Evolutionary conservation across 1,284 basidiomycete species (phyloP).

Genomic region (Ustilago hordei): DNA sequence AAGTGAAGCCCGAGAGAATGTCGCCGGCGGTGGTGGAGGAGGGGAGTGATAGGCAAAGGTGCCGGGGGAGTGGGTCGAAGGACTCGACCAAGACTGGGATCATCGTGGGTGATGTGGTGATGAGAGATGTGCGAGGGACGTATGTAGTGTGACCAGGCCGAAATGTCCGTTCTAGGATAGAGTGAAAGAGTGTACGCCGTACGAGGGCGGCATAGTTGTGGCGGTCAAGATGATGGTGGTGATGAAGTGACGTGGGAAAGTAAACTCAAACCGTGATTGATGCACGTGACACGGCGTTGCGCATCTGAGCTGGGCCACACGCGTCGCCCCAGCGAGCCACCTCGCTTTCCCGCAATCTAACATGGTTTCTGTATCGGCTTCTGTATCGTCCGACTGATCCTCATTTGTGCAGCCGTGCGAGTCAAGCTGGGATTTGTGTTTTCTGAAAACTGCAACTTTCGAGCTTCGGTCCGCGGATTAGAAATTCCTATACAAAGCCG

Average conservation of each 20-base stretch:
- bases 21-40: slow-evolving; percentile 35
- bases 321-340: too few relatives aligned
- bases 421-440: neutral
- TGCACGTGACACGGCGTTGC: too few relatives aligned
- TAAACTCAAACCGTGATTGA: neutral
- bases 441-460: neutral
- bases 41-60: slow-evolving; percentile 45
- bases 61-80: slow-evolving; percentile 44
- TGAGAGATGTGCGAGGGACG: neutral
- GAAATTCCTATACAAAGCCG: slow-evolving; percentile 12
- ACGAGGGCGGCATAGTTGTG: neutral
- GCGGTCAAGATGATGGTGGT: slow-evolving; percentile 22
- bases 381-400: too few relatives aligned
- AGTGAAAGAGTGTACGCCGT: neutral
- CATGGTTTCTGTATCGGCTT: too few relatives aligned
- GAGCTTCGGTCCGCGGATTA: slow-evolving; percentile 17
- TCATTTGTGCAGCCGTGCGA: too few relatives aligned
- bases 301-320: too few relatives aligned
- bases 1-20: slow-evolving; percentile 33
- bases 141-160: neutral
- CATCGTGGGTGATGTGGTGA: slow-evolving; percentile 11
- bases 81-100: slow-evolving; percentile 42
- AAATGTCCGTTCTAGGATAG: neutral
- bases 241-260: slow-evolving; percentile 6
- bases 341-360: too few relatives aligned